Conservation (phyloP, 179 eudicot genomes). For the Drosera spatulata region DNA sequence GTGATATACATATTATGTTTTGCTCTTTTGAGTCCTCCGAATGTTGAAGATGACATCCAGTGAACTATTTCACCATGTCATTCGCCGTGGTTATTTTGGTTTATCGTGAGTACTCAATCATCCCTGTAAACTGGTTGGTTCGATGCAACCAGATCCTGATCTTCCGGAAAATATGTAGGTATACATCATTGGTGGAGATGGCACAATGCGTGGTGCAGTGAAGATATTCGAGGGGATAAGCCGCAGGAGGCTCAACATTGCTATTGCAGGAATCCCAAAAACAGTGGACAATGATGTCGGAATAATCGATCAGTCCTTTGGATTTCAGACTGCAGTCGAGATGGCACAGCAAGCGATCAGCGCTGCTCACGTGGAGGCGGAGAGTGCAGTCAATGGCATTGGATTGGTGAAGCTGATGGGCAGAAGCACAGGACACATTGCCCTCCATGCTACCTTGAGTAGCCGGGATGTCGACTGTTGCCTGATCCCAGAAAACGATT, state of each 20-base stretch:
- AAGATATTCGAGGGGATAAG: constrained; percentile 53
- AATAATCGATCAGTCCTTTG: constrained; percentile 69
- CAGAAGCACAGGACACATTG: constrained; percentile 76
- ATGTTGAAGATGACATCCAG: no score
- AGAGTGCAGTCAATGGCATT: constrained; percentile 77
- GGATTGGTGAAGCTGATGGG: constrained; percentile 87
- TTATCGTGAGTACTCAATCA: not conserved
- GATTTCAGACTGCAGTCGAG: constrained; percentile 79
- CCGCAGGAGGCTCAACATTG: constrained; percentile 36
- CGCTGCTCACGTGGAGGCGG: constrained; percentile 78
- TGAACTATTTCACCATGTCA: no score
- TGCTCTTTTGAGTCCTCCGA: no score
- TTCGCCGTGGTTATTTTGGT: no score
- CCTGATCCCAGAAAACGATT: constrained; percentile 59
- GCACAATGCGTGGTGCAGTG: constrained; percentile 76
- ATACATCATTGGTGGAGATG: constrained; percentile 83
- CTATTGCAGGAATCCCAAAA: constrained; percentile 63
- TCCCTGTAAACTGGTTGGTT: not conserved
- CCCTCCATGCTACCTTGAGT: constrained; percentile 63
- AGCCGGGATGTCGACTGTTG: constrained; percentile 85
- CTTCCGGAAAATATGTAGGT: constrained; percentile 19
- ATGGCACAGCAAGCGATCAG: constrained; percentile 71
- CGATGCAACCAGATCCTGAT: not conserved
- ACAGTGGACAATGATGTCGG: constrained; percentile 82
- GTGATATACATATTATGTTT: no score